phyloP scores from a whole-genome alignment of 148 eudicot genomes.

The Amaranthus palmeri region DNA sequence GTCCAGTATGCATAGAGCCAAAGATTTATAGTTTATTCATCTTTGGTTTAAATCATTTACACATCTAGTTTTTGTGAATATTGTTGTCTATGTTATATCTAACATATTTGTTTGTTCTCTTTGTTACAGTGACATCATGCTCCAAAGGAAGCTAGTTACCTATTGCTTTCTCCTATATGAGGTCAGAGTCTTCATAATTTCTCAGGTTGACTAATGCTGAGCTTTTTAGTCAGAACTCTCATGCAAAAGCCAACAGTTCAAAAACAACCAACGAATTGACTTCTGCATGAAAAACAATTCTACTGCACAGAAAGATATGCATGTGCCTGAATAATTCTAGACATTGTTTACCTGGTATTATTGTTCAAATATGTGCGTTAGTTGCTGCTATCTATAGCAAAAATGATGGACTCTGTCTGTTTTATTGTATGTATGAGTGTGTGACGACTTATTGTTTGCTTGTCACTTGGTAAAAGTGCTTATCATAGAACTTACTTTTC shows the following conservation, averaged over 20 bases:
- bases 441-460: background rate
- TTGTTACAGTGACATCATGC: slow-evolving; percentile 14
- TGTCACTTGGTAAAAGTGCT: background rate
- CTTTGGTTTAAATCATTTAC: too few species aligned
- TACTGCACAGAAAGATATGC: background rate
- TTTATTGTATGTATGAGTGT: background rate
- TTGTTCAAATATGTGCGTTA: background rate
- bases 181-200: background rate
- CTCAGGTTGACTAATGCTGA: background rate
- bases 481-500: background rate
- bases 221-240: background rate
- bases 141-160: background rate
- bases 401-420: background rate
- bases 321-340: background rate
- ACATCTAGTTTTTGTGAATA: too few species aligned
- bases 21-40: too few species aligned
- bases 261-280: background rate
- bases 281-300: background rate
- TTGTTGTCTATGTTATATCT: background rate
- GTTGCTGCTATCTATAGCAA: background rate
- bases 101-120: background rate
- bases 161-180: background rate
- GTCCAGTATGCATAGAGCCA: too few species aligned
- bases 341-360: background rate
- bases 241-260: background rate